A percentile compares a stretch with the other conserved stretches of the same genome.
Conservation (phyloP, 2,329 filamentous ascomycete genomes). For the Cladosporium sp. region DNA sequence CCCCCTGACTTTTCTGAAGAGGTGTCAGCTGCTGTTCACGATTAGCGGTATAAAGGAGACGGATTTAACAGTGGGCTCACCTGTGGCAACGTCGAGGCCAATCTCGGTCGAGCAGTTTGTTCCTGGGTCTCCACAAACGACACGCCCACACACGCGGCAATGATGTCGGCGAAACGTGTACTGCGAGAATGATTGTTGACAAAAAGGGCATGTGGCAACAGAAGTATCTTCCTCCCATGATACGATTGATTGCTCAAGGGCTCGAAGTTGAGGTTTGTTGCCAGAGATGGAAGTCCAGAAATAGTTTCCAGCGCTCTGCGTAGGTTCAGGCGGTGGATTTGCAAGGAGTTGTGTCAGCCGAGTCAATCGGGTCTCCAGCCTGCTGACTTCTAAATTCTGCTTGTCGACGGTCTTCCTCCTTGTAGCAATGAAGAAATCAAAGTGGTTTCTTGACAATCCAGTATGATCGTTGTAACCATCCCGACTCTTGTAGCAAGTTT, state of each 20-base stretch:
- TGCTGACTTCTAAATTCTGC: conserved; percentile 78
- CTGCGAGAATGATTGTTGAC: conserved; percentile 88
- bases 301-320: conserved; percentile 44
- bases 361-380: conserved; percentile 86
- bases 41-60: conserved; percentile 27
- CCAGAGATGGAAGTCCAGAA: conserved; percentile 54
- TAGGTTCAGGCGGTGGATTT: conserved; percentile 61
- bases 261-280: conserved; percentile 66
- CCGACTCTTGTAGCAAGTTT: conserved; percentile 97
- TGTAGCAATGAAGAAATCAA: conserved; percentile 62
- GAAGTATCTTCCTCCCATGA: conserved; percentile 88
- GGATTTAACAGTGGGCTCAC: conserved; percentile 38
- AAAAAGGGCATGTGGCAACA: conserved; percentile 82
- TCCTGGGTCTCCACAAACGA: conserved; percentile 82
- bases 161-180: conserved; percentile 94
- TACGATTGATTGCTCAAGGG: conserved; percentile 85
- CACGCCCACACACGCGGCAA: conserved; percentile 85
- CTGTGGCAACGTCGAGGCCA: conserved; percentile 67
- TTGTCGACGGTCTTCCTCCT: conserved; percentile 76
- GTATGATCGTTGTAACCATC: conserved; percentile 80
- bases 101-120: conserved; percentile 84
- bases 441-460: conserved; percentile 67
- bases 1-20: conserved; percentile 38
- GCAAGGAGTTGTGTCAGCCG: conserved; percentile 82
- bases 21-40: conserved; percentile 27